phyloP scores from a whole-genome alignment of 441 rosid species.

The Pelargonium fulgidum region DNA sequence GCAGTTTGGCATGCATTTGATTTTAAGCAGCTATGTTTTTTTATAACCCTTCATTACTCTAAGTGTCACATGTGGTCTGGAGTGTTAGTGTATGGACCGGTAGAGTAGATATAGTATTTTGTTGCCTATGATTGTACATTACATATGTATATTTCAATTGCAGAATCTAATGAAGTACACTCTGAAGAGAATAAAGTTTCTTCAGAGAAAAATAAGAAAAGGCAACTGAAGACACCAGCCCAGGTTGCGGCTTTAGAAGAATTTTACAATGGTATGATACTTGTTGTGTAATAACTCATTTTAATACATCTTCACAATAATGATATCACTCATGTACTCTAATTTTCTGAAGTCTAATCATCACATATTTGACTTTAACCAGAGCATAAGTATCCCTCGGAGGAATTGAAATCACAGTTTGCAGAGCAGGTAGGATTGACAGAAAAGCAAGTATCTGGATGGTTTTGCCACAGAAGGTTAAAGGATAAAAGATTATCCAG shows the following conservation, averaged over 20 bases:
- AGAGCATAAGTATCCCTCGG: constrained; percentile 75
- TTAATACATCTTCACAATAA: constrained; percentile 12
- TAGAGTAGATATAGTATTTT: neutral
- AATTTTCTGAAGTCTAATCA: neutral
- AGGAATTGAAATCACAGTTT: constrained; percentile 66
- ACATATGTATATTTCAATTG: neutral
- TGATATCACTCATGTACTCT: constrained; percentile 17
- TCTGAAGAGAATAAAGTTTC: constrained; percentile 52
- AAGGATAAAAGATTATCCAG: constrained; percentile 62
- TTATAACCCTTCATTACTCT: neutral
- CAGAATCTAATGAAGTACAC: constrained; percentile 54
- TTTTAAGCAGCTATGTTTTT: neutral
- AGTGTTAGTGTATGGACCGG: neutral
- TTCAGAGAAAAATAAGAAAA: constrained; percentile 46
- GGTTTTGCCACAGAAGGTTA: constrained; percentile 96
- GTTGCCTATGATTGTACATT: neutral
- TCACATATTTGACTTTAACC: constrained; percentile 21
- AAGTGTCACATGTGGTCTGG: neutral
- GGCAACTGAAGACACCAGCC: constrained; percentile 61
- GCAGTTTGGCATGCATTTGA: neutral
- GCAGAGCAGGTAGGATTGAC: constrained; percentile 68
- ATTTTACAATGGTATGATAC: constrained; percentile 54
- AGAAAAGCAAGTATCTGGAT: constrained; percentile 84
- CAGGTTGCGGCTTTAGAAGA: constrained; percentile 69
- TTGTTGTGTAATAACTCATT: constrained; percentile 16